Base-by-base conservation (phyloP, 805 yeast genomes). In the Candida cerambycidarum region DNA sequence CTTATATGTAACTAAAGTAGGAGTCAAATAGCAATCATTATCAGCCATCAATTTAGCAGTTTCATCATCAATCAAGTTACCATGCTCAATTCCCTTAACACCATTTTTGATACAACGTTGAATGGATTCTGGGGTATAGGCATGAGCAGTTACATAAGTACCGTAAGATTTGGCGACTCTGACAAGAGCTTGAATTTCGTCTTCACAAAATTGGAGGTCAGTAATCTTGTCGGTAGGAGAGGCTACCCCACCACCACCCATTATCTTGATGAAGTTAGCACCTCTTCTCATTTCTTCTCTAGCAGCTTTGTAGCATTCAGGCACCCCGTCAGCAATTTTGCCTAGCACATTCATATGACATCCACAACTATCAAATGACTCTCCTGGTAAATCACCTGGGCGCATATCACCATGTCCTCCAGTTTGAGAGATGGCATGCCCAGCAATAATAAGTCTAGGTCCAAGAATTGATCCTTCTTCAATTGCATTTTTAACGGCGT, bases 211-310 rank as follows among this genome's bases (percentile, higher is more conserved):
- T 41, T 57, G 61, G 14, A 53, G 38, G 38, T 57, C 53, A 12
- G 50, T 44, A n/a, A 56, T 30, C n/a, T 30, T 30, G 16, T 30
- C 33, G 16, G 33, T 30, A 15, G 62, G 62, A 5, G 62, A 58
- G 9, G 59, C 61, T 31, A 58, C 62, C 27, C 62, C 61, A 19
- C 63, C 63, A 36, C 60, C 51, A 13, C 59, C 57, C 60, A 58
- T 58, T 31, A 58, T 55, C 41, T 58, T 58, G 36, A 58, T 46
- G 37, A 58, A 57, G 18, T 48, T 44, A 1, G 60, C 59, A 5
- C 62, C 63, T 21, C 52, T 42, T 42, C 62, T 48, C 29, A 58
- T 48, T 23, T 52, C 47, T 14, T 57, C 63, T 44, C 63, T 53
- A 2, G 57, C 49, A 7, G 54, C 50, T 25, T 47, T 51, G 25